Conservation (phyloP, 306 rosid genomes). For the Cyclanthera cordifolia region DNA sequence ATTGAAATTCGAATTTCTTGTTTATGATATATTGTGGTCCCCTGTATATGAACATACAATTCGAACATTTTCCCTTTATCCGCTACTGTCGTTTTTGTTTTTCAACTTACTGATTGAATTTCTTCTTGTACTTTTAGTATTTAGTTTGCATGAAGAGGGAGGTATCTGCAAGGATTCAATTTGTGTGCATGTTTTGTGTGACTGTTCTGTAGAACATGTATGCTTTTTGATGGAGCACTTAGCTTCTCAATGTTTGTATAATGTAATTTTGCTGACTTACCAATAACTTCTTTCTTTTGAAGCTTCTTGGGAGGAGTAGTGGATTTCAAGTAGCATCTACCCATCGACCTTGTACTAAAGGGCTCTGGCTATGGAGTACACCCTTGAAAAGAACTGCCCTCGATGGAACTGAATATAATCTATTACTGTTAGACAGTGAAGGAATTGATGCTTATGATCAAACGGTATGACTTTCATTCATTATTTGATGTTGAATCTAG, state of each 20-base stretch:
- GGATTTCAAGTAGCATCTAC: constrained; percentile 93
- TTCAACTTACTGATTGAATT: background rate
- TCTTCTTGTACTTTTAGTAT: background rate
- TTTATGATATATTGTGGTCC: background rate
- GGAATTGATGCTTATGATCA: constrained; percentile 97
- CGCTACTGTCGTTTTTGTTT: background rate
- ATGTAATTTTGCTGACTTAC: background rate
- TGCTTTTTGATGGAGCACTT: background rate
- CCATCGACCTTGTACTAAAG: constrained; percentile 85
- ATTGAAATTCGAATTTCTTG: background rate
- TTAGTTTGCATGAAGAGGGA: background rate
- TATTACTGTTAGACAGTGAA: constrained; percentile 74
- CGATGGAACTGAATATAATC: constrained; percentile 85
- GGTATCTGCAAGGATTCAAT: background rate
- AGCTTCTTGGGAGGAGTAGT: constrained; percentile 87
- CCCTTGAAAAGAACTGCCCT: constrained; percentile 85
- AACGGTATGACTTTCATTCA: constrained; percentile 42
- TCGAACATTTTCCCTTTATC: background rate
- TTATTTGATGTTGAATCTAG: background rate
- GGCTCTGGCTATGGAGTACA: constrained; percentile 92
- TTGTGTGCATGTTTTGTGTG: no score
- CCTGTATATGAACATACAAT: background rate
- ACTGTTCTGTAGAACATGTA: background rate
- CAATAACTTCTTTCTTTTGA: constrained; percentile 17
- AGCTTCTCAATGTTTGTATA: background rate